Conservation (phyloP, 2,329 filamentous ascomycete genomes). For the Arachnomyces sp. region DNA sequence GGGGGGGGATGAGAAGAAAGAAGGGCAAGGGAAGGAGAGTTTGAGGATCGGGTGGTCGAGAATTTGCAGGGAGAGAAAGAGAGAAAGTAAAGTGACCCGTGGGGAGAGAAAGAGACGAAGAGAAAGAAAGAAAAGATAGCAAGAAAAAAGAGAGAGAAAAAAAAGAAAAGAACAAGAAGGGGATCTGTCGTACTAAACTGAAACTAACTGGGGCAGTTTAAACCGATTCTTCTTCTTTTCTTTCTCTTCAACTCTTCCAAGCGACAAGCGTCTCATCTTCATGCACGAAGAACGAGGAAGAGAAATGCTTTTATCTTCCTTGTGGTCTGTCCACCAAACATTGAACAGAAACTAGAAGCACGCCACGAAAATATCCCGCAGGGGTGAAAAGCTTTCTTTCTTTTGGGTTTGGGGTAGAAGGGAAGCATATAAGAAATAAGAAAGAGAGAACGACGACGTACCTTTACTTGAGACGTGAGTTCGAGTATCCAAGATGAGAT, state of each 20-base stretch:
- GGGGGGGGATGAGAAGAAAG: slow-evolving; percentile 15
- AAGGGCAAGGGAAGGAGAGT: slow-evolving; percentile 16
- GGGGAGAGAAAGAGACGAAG: slow-evolving; percentile 5
- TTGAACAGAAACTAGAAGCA: too few species aligned
- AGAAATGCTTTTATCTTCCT: too few species aligned
- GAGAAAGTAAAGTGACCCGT: neutral
- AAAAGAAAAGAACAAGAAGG: too few species aligned
- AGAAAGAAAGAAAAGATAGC: slow-evolving; percentile 6
- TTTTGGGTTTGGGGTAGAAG: slow-evolving; percentile 2
- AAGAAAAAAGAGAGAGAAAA: slow-evolving; percentile 6
- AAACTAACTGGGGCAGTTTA: too few species aligned
- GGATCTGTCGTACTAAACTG: slow-evolving; percentile 14
- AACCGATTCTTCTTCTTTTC: too few species aligned
- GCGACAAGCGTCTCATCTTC: too few species aligned
- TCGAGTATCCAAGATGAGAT: too few species aligned
- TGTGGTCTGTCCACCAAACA: too few species aligned
- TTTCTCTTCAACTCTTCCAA: slow-evolving; percentile 1
- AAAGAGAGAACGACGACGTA: neutral
- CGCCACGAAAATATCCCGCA: too few species aligned
- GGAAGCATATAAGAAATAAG: slow-evolving; percentile 4
- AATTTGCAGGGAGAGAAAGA: neutral
- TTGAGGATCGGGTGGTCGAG: slow-evolving; percentile 11
- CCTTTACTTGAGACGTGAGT: too few species aligned
- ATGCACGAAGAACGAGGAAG: too few species aligned
- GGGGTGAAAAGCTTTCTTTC: neutral